Conservation (phyloP, 2,329 filamentous ascomycete species). For the Ascochyta clinopodiicola region DNA sequence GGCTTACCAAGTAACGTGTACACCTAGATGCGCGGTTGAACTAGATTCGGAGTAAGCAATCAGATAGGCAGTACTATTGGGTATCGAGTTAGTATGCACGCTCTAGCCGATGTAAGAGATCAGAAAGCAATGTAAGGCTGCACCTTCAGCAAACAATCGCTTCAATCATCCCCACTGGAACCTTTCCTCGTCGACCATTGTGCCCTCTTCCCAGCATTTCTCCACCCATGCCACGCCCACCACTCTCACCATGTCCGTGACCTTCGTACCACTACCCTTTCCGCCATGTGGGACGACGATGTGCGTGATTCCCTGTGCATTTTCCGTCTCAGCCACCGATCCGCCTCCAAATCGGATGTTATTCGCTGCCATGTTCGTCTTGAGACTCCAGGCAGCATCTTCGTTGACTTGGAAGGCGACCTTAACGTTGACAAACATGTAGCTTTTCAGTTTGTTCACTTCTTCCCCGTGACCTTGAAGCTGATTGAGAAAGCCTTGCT, state of each 20-base stretch:
- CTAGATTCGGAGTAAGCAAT: too few species aligned
- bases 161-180: slow-evolving; percentile 43
- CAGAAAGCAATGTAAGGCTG: background rate
- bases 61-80: background rate
- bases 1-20: too few species aligned
- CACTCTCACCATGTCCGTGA: slow-evolving; percentile 67
- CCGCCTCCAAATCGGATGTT: slow-evolving; percentile 75
- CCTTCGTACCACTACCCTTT: slow-evolving; percentile 48
- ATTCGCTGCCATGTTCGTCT: slow-evolving; percentile 58
- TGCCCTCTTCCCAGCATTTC: slow-evolving; percentile 80
- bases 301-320: slow-evolving; percentile 71
- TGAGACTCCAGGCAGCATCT: slow-evolving; percentile 29
- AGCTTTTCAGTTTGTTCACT: slow-evolving; percentile 34
- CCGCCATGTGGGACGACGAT: slow-evolving; percentile 64
- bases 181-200: slow-evolving; percentile 73
- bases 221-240: slow-evolving; percentile 76
- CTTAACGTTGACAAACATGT: slow-evolving; percentile 41
- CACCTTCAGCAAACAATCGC: background rate
- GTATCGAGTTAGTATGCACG: background rate
- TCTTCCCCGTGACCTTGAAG: slow-evolving; percentile 36
- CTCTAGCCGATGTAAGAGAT: too few species aligned
- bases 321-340: slow-evolving; percentile 57
- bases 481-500: slow-evolving; percentile 33
- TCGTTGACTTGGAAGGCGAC: slow-evolving; percentile 22
- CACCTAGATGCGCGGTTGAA: too few species aligned